Evolutionary conservation across 768 basidiomycete genomes (phyloP).

Genomic region (Crassisporium funariophilum): DNA sequence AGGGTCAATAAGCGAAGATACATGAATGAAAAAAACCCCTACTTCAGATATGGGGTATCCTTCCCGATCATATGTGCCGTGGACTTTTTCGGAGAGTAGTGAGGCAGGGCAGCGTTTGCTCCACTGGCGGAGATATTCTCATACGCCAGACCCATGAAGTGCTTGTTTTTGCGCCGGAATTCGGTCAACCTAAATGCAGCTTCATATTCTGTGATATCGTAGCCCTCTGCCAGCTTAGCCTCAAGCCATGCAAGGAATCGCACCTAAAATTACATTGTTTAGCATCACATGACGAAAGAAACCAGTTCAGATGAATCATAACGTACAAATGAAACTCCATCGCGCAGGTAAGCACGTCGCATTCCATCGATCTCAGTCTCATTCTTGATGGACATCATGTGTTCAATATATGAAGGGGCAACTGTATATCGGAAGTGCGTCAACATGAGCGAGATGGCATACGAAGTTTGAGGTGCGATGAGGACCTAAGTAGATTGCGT

Average conservation of each 20-base stretch:
- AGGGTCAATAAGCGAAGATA: conserved; percentile 5
- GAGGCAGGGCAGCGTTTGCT: conserved; percentile 91
- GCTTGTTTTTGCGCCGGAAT: conserved; percentile 67
- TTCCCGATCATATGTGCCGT: conserved; percentile 74
- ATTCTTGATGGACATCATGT: conserved; percentile 89
- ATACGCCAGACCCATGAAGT: conserved; percentile 85
- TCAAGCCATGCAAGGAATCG: conserved; percentile 94
- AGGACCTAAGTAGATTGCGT: too few relatives aligned
- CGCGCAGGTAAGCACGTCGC: conserved; percentile 82
- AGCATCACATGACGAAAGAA: conserved; percentile 11
- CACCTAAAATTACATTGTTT: conserved; percentile 39
- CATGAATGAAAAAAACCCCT: conserved; percentile 28
- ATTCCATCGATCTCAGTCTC: conserved; percentile 82
- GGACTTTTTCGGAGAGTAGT: conserved; percentile 79
- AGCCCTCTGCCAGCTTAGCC: conserved; percentile 70
- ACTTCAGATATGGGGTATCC: conserved; percentile 89
- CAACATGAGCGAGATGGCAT: conserved; percentile 83
- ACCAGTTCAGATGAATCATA: conserved; percentile 9
- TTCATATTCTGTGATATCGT: conserved; percentile 90
- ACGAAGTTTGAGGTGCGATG: conserved; percentile 73
- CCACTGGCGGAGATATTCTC: conserved; percentile 90
- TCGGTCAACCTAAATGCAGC: conserved; percentile 83
- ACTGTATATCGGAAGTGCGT: conserved; percentile 82
- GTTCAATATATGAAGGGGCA: conserved; percentile 67
- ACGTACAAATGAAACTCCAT: conserved; percentile 84